phyloP scores from a whole-genome alignment of 1,139 yeast species.

The Candida sp. region DNA sequence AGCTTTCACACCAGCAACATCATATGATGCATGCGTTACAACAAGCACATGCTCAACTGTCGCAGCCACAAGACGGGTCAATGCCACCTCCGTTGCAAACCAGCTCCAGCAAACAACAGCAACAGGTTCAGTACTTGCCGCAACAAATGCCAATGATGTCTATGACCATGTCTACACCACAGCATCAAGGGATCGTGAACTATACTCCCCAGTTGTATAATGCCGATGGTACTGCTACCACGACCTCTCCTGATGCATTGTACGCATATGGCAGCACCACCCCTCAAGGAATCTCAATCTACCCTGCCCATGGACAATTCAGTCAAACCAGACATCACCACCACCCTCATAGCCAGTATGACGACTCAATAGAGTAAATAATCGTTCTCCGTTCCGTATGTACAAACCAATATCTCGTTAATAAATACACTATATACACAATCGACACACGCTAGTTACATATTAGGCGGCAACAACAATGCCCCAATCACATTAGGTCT shows the following conservation, averaged over 20 bases:
- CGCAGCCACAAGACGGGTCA: slow-evolving; percentile 6
- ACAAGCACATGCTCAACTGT: slow-evolving; percentile 11
- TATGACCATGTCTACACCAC: slow-evolving; percentile 54
- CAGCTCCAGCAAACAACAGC: slow-evolving; percentile 9
- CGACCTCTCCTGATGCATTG: slow-evolving; percentile 3
- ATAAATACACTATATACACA: background rate
- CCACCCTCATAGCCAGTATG: slow-evolving; percentile 2
- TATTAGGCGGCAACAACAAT: slow-evolving; percentile 70
- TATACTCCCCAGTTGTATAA: slow-evolving; percentile 3
- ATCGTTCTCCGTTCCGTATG: background rate
- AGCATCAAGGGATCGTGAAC: slow-evolving; percentile 27
- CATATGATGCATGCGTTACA: slow-evolving; percentile 14
- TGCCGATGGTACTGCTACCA: background rate
- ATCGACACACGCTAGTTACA: slow-evolving; percentile 29
- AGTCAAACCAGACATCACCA: slow-evolving; percentile 1
- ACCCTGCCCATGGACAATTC: background rate
- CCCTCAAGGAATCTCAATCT: slow-evolving; percentile 4
- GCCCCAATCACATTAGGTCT: slow-evolving; percentile 76
- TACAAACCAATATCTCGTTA: background rate
- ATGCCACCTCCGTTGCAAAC: slow-evolving; percentile 10
- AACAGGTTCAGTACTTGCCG: slow-evolving; percentile 11
- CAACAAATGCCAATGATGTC: slow-evolving; percentile 23
- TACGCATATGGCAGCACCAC: background rate
- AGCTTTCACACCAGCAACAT: slow-evolving; percentile 9
- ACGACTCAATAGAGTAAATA: slow-evolving; percentile 7